Evolutionary conservation across 2,329 filamentous ascomycete genomes (phyloP).

Genomic region (Penicillium olsonii): DNA sequence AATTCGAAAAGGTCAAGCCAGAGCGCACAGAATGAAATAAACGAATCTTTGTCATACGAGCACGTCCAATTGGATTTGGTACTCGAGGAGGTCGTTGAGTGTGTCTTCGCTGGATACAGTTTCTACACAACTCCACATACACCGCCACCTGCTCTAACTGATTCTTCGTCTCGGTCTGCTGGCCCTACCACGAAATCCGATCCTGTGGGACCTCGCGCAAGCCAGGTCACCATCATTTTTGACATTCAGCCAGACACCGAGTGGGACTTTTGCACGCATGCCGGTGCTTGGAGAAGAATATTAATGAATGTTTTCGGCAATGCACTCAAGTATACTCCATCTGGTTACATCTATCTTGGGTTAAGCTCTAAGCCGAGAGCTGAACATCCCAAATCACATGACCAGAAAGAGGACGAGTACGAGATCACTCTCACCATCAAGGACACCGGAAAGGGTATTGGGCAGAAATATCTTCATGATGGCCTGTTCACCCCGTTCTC

Average conservation of each 20-base stretch:
- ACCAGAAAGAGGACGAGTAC: constrained; percentile 2
- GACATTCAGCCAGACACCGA: constrained; percentile 44
- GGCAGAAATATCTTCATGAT: constrained; percentile 20
- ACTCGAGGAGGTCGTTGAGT: constrained; percentile 27
- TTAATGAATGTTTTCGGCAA: constrained; percentile 54
- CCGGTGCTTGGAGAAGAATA: constrained; percentile 50
- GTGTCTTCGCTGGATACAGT: constrained; percentile 29
- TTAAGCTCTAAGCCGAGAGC: constrained; percentile 32
- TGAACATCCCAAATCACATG: constrained; percentile 12
- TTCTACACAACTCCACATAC: constrained; percentile 21
- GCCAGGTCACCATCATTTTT: constrained; percentile 30
- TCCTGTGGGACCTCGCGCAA: background rate
- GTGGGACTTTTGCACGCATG: constrained; percentile 50
- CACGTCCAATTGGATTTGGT: constrained; percentile 21
- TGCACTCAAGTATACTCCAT: constrained; percentile 50
- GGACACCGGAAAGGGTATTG: constrained; percentile 35
- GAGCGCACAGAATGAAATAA: background rate
- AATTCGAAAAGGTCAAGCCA: background rate
- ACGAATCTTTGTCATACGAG: background rate
- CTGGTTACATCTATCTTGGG: constrained; percentile 44
- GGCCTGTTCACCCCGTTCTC: constrained; percentile 21
- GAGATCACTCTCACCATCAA: constrained; percentile 25
- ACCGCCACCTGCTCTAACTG: constrained; percentile 10
- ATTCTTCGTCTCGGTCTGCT: background rate
- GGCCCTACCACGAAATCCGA: background rate